These are phyloP conservation scores for Cystobasidiaceae sp. DNA, from an alignment of 1,284 basidiomycete species.

Conservation along the genomic window DNA sequence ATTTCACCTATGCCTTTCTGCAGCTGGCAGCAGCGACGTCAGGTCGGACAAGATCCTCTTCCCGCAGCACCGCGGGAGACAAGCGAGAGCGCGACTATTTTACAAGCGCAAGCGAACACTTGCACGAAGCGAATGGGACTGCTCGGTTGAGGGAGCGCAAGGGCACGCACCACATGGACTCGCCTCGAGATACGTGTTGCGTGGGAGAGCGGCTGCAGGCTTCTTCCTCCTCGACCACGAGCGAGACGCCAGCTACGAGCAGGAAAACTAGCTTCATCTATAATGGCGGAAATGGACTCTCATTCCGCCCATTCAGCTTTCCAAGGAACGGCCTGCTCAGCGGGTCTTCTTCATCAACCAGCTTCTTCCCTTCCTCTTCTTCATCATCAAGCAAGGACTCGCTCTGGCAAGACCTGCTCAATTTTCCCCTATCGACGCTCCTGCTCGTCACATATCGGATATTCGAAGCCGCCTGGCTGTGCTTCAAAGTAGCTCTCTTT, in stretches of 20 bases:
- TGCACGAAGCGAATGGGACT: too few species aligned
- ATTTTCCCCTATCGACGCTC: conserved; percentile 33
- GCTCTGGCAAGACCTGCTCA: too few species aligned
- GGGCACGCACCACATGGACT: too few species aligned
- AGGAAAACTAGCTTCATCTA: conserved; percentile 59
- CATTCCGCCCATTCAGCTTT: conserved; percentile 49
- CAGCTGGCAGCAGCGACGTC: conserved; percentile 34
- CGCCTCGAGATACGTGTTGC: too few species aligned
- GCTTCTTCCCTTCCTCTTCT: too few species aligned
- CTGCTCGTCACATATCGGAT: conserved; percentile 45
- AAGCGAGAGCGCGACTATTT: too few species aligned
- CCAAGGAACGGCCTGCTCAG: too few species aligned
- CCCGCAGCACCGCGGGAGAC: conserved; percentile 28
- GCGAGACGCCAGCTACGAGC: background rate
- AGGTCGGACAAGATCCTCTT: conserved; percentile 10
- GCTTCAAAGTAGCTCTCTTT: conserved; percentile 50
- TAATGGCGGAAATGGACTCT: conserved; percentile 58
- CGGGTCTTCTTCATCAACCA: too few species aligned
- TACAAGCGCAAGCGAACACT: background rate
- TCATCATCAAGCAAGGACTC: too few species aligned
- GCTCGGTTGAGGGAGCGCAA: too few species aligned
- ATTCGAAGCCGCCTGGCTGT: too few species aligned
- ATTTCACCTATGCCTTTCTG: conserved; percentile 64
- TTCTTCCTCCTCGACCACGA: background rate
- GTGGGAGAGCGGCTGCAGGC: too few species aligned